Base-by-base conservation (phyloP, 139 green algal genomes). In the Coccomyxa sp. region DNA sequence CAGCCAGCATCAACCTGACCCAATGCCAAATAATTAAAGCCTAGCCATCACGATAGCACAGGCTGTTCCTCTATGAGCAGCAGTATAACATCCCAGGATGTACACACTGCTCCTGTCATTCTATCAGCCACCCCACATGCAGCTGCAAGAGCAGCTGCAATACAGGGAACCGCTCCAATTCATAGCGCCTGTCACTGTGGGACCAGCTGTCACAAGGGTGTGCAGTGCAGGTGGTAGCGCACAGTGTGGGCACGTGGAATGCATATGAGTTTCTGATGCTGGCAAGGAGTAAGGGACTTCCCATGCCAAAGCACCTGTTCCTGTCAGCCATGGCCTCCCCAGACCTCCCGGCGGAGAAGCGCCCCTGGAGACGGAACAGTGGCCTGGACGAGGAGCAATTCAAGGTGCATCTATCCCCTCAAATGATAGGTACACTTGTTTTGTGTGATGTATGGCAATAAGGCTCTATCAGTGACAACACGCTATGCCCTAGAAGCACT, bases 251-350 rank as follows among this genome's bases (percentile, higher is more conserved):
- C 7, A 89, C 84, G 24, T 98, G 94, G 94, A 78, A 89, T 5
- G 88, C 85, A 0, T 97, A 88, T 35, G 93, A 97, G 80, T 86
- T 97, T 24, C 80, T 97, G 75, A 40, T 73, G 6, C 58, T 82
- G 7, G 81, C 81, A 0, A 73, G 64, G 35, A 7, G 38, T 39
- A 16, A 75, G 55, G 88, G 92, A 9, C 76, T 96, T 31, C 86
- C 87, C 0, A 76, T 89, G 85, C 93, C 94, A 0, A 6, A 22
- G 16, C 68, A 79, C 0, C 87, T 78, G 27, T 96, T 93, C 78
- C 78, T 97, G n/a, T 95, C 88, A 4, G 90, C 87, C 34, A 96
- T 98, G 93, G 86, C 92, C 1, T 74, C 87, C 14, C 93, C 94
- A 0, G 83, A 91, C 69, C 89, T 96, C 37, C 89, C 86, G 0